Percentiles rank a stretch among this genome's conserved stretches.
These are phyloP conservation scores for Cytauxzoon felis DNA, from an alignment of 169 alveolate genomes.

Conservation along the genomic window DNA sequence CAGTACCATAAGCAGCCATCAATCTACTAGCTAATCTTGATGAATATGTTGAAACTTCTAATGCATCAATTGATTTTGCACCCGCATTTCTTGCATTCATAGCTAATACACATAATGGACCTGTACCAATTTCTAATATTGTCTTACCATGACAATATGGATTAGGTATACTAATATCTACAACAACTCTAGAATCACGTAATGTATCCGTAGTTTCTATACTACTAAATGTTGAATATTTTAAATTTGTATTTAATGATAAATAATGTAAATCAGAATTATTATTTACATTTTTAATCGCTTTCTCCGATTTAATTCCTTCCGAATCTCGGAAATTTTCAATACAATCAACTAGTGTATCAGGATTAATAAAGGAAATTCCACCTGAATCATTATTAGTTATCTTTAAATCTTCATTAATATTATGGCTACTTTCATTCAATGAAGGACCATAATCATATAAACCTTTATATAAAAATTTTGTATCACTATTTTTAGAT, in stretches of 20 bases:
- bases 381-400: no score
- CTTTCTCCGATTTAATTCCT: no score
- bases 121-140: constrained; percentile 80
- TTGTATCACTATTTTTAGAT: no score
- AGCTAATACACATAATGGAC: constrained; percentile 79
- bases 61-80: constrained; percentile 79
- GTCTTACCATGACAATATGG: constrained; percentile 65
- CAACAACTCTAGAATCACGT: neutral
- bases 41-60: constrained; percentile 76
- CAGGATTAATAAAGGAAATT: no score
- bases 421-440: no score
- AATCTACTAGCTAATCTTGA: constrained; percentile 72
- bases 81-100: constrained; percentile 80
- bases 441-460: no score
- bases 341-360: no score
- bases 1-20: constrained; percentile 74
- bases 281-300: no score
- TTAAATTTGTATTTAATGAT: neutral
- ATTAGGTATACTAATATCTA: constrained; percentile 4
- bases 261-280: neutral
- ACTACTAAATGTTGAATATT: neutral
- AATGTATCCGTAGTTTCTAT: constrained; percentile 5
- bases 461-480: no score
- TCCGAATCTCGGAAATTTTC: no score
- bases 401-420: no score